phyloP scores from a whole-genome alignment of 495 filamentous ascomycete species.

The Podospora anserina region DNA sequence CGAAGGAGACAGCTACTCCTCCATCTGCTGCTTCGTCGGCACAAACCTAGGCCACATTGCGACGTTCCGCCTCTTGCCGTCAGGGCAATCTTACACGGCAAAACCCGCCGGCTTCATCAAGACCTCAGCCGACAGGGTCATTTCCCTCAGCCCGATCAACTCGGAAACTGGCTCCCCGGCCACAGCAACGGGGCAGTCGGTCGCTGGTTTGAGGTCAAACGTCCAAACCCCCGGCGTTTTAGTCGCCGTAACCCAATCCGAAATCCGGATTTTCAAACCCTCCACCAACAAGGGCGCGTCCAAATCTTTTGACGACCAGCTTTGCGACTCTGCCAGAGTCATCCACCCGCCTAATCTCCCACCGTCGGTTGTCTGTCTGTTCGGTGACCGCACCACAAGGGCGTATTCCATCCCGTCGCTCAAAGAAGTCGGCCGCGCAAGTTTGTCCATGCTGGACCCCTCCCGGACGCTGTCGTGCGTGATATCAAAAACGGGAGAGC shows the following conservation, averaged over 20 bases:
- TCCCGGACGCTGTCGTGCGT: conserved; percentile 62
- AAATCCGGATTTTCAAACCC: conserved; percentile 81
- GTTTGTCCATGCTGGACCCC: conserved; percentile 65
- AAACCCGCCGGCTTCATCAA: conserved; percentile 62
- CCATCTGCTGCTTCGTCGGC: conserved; percentile 87
- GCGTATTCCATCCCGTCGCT: conserved; percentile 82
- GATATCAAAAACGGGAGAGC: conserved; percentile 71
- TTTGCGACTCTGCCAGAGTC: conserved; percentile 75
- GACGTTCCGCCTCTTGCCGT: conserved; percentile 86
- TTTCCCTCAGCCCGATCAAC: conserved; percentile 74
- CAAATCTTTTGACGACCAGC: conserved; percentile 76
- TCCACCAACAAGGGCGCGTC: conserved; percentile 80
- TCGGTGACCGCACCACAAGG: conserved; percentile 71
- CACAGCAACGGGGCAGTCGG: conserved; percentile 65
- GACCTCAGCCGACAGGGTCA: conserved; percentile 62
- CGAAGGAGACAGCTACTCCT: conserved; percentile 90
- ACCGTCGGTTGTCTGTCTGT: conserved; percentile 76
- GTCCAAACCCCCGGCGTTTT: conserved; percentile 65
- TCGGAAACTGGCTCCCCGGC: conserved; percentile 73
- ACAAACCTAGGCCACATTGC: conserved; percentile 77
- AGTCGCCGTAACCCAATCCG: conserved; percentile 62
- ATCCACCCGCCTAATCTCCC: conserved; percentile 68
- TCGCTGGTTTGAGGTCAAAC: conserved; percentile 70
- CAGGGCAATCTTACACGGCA: conserved; percentile 67
- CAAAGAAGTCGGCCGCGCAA: conserved; percentile 73